Evolutionary conservation across 208 protist species (phyloP).

Genomic region (Leishmania arabica): DNA sequence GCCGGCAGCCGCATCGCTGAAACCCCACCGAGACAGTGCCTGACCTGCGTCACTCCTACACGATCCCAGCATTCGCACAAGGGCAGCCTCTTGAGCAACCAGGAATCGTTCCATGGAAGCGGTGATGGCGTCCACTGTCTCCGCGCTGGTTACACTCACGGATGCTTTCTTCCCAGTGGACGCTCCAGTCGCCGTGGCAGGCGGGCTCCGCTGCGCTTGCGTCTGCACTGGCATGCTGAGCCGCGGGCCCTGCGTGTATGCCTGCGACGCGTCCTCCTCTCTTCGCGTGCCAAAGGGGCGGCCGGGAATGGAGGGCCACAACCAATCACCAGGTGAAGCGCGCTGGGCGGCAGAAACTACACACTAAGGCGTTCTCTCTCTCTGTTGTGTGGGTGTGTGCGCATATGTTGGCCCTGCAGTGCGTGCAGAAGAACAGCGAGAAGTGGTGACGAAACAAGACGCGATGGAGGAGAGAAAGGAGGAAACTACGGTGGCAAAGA

Average conservation of each 20-base stretch:
- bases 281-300: neutral
- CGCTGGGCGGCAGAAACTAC: neutral
- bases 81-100: conserved; percentile 35
- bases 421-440: neutral
- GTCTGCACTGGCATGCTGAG: conserved; percentile 5
- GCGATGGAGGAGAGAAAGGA: neutral
- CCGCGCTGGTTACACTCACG: neutral
- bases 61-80: conserved; percentile 19
- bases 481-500: neutral
- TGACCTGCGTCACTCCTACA: neutral
- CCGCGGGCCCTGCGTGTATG: neutral
- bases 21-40: neutral
- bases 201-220: neutral
- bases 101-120: conserved; percentile 38
- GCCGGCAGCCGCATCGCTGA: neutral
- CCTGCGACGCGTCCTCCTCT: neutral
- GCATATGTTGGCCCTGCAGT: neutral
- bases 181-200: neutral
- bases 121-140: neutral
- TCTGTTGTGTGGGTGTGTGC: neutral
- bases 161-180: too few relatives aligned
- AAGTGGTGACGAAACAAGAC: neutral
- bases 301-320: neutral
- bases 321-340: neutral
- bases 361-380: too few relatives aligned